Base-by-base conservation (phyloP, 2,329 filamentous ascomycete species). In the Penicillium sp. region DNA sequence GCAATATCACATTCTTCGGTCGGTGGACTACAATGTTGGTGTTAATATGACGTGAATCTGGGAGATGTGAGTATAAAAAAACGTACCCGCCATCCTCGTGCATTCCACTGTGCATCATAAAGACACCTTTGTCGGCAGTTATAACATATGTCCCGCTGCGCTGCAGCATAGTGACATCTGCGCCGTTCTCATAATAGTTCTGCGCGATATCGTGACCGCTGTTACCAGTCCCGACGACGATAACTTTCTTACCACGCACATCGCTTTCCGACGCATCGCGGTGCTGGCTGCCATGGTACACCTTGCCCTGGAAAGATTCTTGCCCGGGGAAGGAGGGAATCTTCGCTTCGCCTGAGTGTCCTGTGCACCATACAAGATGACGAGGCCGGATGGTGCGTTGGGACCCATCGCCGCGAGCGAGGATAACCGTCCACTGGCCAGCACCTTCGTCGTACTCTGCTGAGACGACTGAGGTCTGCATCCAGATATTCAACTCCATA, bases 81-180 rank as follows among this genome's bases (percentile, higher is more conserved):
- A 47, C 62, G 19, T 61, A 72, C 69, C 73, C 73, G 40, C 67
- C 68, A 60, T 81, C 79, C 50, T 80, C 78, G 60, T 81, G 79
- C 36, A 79, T 61, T 2, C 77, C 78, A 29, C 77, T 70, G 6
- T 75, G 71, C 50, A 76, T 68, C 67, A 82, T 78, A 38, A 79
- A 74, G 0, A 79, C 69, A 1, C 77, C 76, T 40, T 75, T 75
- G 4, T 78, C 73, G 15, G 72, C 73, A 0, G 76, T 78, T 27
- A 83, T 73, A 11, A 82, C 78, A 64, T 79, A 82, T 3, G 80
- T 84, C 2, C 76, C 76, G 9, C 74, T 72, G 9, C 81, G 78
- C 67, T 85, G 82, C 2, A 85, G 64, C 76, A 85, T 80, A 4
- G 81, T 81, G 2, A 83, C 80, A 21, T 76, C 68, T 5, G 78